Base-by-base conservation (phyloP, 805 yeast genomes). In the Candida hungchunana region DNA sequence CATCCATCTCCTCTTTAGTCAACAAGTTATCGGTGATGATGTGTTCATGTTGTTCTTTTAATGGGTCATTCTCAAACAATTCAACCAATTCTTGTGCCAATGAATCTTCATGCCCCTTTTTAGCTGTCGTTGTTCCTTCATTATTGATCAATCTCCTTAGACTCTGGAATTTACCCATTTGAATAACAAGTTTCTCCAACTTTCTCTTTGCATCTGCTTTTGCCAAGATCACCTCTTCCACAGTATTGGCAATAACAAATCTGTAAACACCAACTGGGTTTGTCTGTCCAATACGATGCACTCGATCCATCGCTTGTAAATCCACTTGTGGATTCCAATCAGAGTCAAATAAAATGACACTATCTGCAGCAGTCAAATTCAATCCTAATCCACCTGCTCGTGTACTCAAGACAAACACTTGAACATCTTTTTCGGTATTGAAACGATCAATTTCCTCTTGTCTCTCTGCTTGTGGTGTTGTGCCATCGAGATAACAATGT, bases 251-350 rank as follows among this genome's bases (percentile, higher is more conserved):
- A 8, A 85, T 72, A 13, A 88, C 79, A 17, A 93, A 68, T 42
- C 97, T 70, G 55, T 81, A 86, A 1, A 90, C 74, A 16, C 85
- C 67, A 5, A 89, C 95, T 1, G 96, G 96, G 36, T 73, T 77
- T 1, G 65, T 69, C 57, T 90, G 98, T 0, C 97, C 97, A 36
- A 93, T 86, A 53, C 98, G 68, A 56, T 90, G 97, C 10, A 84
- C 94, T 36, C 98, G 69, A 51, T 89, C 97, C 77, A 90, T 90
- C 0, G 97, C 97, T 57, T 90, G 98, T 33, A 88, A 64, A 60
- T 90, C 97, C 43, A 87, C 94, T 54, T 90, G 97, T 0, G 97
- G 98, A 52, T 90, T 90, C 96, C 97, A 90, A 55, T 90, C 98
- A 38, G 87, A 82, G 53, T 90, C 98, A 54, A 86, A 88, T 9